Base-by-base conservation (phyloP, 2,329 filamentous ascomycete species). In the Plectosphaerella plurivora region DNA sequence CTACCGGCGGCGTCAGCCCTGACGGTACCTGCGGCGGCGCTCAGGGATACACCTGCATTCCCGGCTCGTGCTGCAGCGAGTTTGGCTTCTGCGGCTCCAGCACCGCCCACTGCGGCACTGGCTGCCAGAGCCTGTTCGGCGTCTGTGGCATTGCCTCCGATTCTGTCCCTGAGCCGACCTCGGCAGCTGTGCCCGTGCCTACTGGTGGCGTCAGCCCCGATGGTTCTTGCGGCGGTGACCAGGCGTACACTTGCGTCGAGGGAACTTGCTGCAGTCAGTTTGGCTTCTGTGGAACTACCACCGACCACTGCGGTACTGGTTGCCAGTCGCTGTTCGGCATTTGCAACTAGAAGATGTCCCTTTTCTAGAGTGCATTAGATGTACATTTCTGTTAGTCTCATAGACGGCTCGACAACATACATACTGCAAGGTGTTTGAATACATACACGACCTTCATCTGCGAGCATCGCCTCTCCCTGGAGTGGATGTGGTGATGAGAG, bases 251-350 rank as follows among this genome's bases (percentile, higher is more conserved):
- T 5, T 57, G 55, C 25, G 41, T 24, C 25, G 50, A 44, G 44
- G 22, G 55, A 46, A 50, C 53, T 35, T 61, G 59, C 46, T 61
- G 59, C 42, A 59, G 58, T 15, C 11, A 47, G 15, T 56, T 49
- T 8, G 59, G 59, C 9, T 61, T 55, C 45, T 61, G 59, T 25
- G 59, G 59, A 12, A 49, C 48, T 6, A 52, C 51, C 2, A 15
- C 28, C 14, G 25, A 46, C 3, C 51, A 58, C 46, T 60, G 58
- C 20, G 59, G 59, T 35, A 16, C 35, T 10, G 57, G 54, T 7
- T 60, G 57, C 22, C 57, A 60, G 42, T 9, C 37, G 10, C 42
- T 37, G 5, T 59, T 54, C 50, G 59, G 59, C 12, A 47, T 53
- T 22, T 60, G 59, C 36, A 33, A 4, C 28, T 33, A 33, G 28